phyloP scores from a whole-genome alignment of 371 early-diverging fungal genomes.

The Synchytrium microbalum region DNA sequence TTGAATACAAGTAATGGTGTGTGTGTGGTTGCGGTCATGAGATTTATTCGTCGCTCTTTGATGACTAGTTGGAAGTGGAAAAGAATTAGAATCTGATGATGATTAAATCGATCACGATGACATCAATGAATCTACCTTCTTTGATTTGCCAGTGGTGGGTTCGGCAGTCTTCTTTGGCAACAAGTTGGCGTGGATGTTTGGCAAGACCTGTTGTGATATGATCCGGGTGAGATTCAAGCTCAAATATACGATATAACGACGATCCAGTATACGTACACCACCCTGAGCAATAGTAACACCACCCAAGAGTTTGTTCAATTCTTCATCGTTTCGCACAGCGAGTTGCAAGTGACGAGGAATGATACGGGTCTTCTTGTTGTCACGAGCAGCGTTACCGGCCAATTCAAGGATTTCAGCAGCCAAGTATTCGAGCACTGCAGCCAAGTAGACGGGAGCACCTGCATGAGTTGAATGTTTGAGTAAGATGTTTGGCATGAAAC shows the following conservation, averaged over 20 bases:
- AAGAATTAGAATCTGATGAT: no score
- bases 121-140: no score
- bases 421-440: conserved; percentile 85
- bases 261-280: conserved; percentile 12
- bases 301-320: conserved; percentile 82
- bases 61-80: no score
- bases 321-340: conserved; percentile 89
- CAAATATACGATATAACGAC: not conserved
- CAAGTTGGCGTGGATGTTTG: conserved; percentile 40
- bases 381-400: conserved; percentile 78
- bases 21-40: no score
- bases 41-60: no score
- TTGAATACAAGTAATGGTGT: no score
- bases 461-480: not conserved
- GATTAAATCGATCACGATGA: no score
- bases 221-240: not conserved
- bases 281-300: conserved; percentile 51
- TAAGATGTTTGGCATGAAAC: not conserved
- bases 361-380: conserved; percentile 88
- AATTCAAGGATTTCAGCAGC: conserved; percentile 88
- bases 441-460: conserved; percentile 79
- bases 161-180: conserved; percentile 32
- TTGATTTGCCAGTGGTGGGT: no score
- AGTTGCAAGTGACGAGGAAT: conserved; percentile 77
- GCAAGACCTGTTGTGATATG: conserved; percentile 9